Conservation (phyloP, 1,284 basidiomycete species). For the Hymenochaete sp. region DNA sequence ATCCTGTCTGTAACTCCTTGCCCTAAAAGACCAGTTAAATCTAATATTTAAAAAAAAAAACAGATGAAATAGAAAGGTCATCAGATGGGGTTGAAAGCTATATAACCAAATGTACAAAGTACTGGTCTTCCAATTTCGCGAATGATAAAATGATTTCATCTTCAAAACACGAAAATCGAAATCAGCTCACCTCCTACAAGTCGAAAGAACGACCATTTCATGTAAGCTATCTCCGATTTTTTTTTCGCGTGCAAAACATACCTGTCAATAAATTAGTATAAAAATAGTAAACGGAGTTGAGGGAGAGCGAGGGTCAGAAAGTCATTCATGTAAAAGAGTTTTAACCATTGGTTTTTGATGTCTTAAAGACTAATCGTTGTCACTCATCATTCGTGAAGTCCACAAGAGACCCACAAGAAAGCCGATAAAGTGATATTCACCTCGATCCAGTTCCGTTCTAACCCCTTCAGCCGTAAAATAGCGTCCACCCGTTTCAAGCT, state of each 20-base stretch:
- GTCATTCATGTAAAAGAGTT: constrained; percentile 31
- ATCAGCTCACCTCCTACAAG: constrained; percentile 2
- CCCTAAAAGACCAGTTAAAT: no score
- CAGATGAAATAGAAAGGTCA: constrained; percentile 20
- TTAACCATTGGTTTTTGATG: constrained; percentile 48
- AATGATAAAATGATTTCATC: constrained; percentile 56
- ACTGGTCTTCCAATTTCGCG: constrained; percentile 52
- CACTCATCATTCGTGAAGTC: constrained; percentile 44
- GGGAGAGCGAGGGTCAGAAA: constrained; percentile 33
- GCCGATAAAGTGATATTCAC: constrained; percentile 35
- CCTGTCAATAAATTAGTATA: constrained; percentile 26
- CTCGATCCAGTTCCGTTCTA: constrained; percentile 62
- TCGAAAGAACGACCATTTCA: neutral
- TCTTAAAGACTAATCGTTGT: constrained; percentile 85
- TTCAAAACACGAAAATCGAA: constrained; percentile 15
- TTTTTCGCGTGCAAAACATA: constrained; percentile 19
- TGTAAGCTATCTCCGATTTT: neutral
- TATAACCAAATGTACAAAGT: constrained; percentile 44
- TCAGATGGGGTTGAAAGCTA: constrained; percentile 64
- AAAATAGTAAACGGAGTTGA: constrained; percentile 19
- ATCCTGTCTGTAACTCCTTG: constrained; percentile 57
- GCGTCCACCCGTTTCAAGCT: constrained; percentile 73
- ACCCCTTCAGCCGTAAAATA: constrained; percentile 68
- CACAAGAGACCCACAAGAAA: constrained; percentile 1
- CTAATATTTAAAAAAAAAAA: constrained; percentile 13